A percentile compares a stretch with the other conserved stretches of the same genome.
Evolutionary conservation across 2,329 filamentous ascomycete genomes (phyloP).

Genomic region (Neofusicoccum sp.): DNA sequence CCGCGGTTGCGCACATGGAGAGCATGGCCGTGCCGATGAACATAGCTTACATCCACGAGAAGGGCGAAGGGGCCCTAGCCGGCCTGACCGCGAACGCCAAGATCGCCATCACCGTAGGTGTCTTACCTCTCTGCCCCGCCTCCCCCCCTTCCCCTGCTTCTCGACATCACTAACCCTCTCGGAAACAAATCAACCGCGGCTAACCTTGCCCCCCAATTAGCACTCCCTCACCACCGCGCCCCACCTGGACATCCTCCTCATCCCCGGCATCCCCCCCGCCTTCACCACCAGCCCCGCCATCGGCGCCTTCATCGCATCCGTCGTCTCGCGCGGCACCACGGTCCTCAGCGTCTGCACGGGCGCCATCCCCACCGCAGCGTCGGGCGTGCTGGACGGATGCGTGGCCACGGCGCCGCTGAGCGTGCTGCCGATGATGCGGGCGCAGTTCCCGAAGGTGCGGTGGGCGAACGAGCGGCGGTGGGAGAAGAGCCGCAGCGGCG

Average conservation of each 20-base stretch:
- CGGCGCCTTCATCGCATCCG: background rate
- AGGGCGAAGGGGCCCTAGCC: background rate
- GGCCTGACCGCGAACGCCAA: background rate
- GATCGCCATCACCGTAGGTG: background rate
- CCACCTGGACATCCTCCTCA: background rate
- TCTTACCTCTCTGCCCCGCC: too few species aligned
- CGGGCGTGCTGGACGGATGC: background rate
- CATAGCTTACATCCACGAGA: background rate
- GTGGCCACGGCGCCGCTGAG: background rate
- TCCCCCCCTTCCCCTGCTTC: too few species aligned
- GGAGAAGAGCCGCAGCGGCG: background rate
- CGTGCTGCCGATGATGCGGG: background rate
- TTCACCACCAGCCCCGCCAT: too few species aligned
- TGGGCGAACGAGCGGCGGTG: background rate
- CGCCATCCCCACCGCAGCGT: background rate
- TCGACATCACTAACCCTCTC: too few species aligned
- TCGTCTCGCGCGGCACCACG: background rate
- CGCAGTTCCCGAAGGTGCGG: background rate
- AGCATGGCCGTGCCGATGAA: background rate
- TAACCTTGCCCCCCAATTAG: background rate
- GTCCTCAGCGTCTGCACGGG: background rate
- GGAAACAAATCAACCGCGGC: background rate
- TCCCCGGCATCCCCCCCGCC: background rate
- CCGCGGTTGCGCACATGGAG: background rate
- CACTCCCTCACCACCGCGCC: background rate